Conservation (phyloP, 352 stramenopile genomes). For the Porosira glacialis region DNA sequence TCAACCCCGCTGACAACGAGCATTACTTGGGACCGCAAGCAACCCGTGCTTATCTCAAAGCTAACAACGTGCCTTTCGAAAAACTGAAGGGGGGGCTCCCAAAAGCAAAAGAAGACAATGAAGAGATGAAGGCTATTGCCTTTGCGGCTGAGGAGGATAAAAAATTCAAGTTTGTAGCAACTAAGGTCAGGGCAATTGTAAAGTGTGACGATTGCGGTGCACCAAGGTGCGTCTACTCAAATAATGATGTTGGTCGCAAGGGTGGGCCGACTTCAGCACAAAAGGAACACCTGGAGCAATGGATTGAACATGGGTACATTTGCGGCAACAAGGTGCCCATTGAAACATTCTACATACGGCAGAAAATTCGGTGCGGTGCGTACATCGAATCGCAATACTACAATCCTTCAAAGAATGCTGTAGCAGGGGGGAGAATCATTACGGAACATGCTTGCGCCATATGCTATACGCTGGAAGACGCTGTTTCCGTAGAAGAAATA, state of each 20-base stretch:
- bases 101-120: slow-evolving; percentile 3
- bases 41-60: neutral
- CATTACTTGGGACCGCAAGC: slow-evolving; percentile 1
- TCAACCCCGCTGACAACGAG: slow-evolving; percentile 1
- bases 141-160: neutral
- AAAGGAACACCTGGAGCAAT: neutral
- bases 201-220: neutral
- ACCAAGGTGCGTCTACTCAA: neutral
- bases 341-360: neutral
- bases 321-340: neutral
- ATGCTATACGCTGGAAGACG: no score
- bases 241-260: neutral
- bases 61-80: neutral
- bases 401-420: no score
- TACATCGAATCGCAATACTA: neutral
- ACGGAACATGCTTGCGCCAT: no score
- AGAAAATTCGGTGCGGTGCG: neutral
- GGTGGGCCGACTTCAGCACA: neutral
- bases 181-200: neutral
- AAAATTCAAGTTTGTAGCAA: neutral
- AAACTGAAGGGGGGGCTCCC: slow-evolving; percentile 1
- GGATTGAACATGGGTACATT: slow-evolving; percentile 2
- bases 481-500: no score
- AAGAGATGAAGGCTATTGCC: slow-evolving; percentile 2
- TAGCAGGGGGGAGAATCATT: no score